Evolutionary conservation across 164 flowering plant genomes (phyloP).

Genomic region (Vitis rupestris): DNA sequence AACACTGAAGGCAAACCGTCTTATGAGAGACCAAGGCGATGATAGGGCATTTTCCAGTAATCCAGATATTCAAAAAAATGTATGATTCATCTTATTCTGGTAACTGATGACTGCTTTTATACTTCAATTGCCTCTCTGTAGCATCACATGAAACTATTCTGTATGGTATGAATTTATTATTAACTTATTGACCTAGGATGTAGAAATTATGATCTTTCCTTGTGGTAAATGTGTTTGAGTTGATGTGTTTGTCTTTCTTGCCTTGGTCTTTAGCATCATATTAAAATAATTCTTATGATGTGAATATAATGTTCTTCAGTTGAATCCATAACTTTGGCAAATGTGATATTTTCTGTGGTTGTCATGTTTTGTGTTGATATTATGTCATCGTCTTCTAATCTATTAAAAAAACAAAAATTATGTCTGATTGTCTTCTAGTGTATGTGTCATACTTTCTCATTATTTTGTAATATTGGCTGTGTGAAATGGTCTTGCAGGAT

Average conservation of each 20-base stretch:
- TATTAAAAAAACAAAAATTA: too few species aligned
- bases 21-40: conserved; percentile 52
- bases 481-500: too few species aligned
- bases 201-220: background rate
- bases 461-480: too few species aligned
- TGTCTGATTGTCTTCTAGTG: too few species aligned
- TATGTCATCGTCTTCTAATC: too few species aligned
- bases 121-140: background rate
- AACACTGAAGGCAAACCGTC: conserved; percentile 81
- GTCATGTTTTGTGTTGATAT: too few species aligned
- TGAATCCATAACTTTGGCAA: too few species aligned
- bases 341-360: too few species aligned
- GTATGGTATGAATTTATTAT: background rate
- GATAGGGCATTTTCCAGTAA: conserved; percentile 38
- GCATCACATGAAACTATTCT: background rate
- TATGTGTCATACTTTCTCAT: too few species aligned
- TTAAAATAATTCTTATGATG: too few species aligned
- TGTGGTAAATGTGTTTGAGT: background rate
- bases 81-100: conserved; percentile 30
- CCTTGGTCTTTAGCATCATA: too few species aligned
- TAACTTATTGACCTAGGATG: background rate
- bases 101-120: background rate
- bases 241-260: background rate
- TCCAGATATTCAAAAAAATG: conserved; percentile 48
- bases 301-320: too few species aligned